Evolutionary conservation across 1,284 basidiomycete genomes (phyloP), one percentile per base, ranked within the genome.

Genomic region (Tilletiaria anomala): DNA sequence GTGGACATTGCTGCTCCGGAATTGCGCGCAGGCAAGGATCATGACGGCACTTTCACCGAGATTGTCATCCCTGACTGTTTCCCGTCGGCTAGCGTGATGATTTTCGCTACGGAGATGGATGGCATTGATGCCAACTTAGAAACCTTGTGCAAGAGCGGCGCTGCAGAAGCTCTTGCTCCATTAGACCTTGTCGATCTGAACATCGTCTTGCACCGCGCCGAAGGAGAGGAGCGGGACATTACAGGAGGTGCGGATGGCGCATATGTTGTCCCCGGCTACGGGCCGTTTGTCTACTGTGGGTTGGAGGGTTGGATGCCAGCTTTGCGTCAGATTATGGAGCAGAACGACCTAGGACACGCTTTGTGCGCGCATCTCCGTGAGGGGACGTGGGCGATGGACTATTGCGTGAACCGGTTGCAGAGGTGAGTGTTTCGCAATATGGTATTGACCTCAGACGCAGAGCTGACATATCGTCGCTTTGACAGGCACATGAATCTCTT

Each of bases 371-470:
- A 61, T 35, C 46, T 61, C 14, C 53, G 59, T 24, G 45, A 56
- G 11, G 59, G 57, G 16, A 45, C 54, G 14, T 61, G 59, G 59
- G 51, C 59, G 20, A 37, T 60, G 14, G 59, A 61, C 52, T 60
- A 60, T 24, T 47, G 58, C 11, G 52, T 57, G 32, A 32, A 45
- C 8, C 75, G 91, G 22, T 69, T 97, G 24, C 70, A 73, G 40
- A 76, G 75, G 83, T 86, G 59, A 59, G 82, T 68, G 11, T 11
- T 60, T 14, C 20, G 33, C 12, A 34, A n/a, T 32, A 35, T 24
- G 39, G 8, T 39, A 19, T 32, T 6, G n/a, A 2, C 17, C 3
- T 36, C 36, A 10, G 2, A 20, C 16, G 8, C 11, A 8, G 4
- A 26, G 19, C 15, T 40, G 34, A 38, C 42, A 18, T 14, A 2